Evolutionary conservation across 2,329 filamentous ascomycete species (phyloP).

Genomic region (Exophiala sp.): DNA sequence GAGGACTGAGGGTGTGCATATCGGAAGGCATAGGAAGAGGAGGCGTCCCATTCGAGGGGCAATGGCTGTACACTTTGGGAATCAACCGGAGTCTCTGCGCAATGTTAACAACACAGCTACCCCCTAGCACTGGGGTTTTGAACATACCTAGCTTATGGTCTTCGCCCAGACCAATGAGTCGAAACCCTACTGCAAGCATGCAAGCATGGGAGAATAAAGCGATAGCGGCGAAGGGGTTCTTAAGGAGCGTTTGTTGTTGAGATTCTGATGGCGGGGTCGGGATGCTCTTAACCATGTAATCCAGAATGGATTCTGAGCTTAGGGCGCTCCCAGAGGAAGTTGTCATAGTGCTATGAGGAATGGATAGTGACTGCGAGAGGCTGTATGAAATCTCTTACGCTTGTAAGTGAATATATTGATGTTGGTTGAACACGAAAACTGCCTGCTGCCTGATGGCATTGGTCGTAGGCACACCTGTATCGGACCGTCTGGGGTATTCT

Average conservation of each 20-base stretch:
- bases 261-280: slow-evolving; percentile 22
- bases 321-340: slow-evolving; percentile 15
- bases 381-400: too few species aligned
- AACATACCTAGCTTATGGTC: slow-evolving; percentile 63
- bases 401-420: too few species aligned
- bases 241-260: slow-evolving; percentile 30
- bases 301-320: slow-evolving; percentile 26
- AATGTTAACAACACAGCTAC: slow-evolving; percentile 30
- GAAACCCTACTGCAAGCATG: slow-evolving; percentile 73
- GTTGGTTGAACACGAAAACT: too few species aligned
- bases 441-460: too few species aligned
- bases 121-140: slow-evolving; percentile 9
- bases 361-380: background rate
- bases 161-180: slow-evolving; percentile 75
- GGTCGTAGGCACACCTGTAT: too few species aligned
- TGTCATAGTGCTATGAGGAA: slow-evolving; percentile 18
- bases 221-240: slow-evolving; percentile 65
- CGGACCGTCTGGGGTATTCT: too few species aligned
- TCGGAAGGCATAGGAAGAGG: slow-evolving; percentile 68
- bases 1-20: slow-evolving; percentile 82
- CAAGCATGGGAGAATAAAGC: slow-evolving; percentile 79
- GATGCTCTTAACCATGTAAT: slow-evolving; percentile 30
- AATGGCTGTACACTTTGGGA: slow-evolving; percentile 55
- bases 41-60: slow-evolving; percentile 72
- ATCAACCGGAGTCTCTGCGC: slow-evolving; percentile 48